Conservation (phyloP, 2,329 filamentous ascomycete species). For the Septoria petroselini region DNA sequence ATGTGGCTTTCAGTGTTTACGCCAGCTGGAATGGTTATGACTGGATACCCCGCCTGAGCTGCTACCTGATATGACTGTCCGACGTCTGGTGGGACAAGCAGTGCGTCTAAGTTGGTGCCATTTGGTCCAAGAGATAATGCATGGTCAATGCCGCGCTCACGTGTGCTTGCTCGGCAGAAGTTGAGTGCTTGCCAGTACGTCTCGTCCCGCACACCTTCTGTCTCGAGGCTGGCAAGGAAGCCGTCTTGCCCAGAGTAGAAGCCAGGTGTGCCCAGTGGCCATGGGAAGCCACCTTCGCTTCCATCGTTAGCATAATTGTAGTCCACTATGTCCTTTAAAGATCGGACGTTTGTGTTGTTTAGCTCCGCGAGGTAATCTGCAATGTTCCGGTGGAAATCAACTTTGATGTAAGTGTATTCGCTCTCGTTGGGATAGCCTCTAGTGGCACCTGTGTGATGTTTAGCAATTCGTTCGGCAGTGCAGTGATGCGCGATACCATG, state of each 20-base stretch:
- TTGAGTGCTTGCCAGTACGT: slow-evolving; percentile 65
- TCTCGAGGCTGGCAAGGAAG: slow-evolving; percentile 61
- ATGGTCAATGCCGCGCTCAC: slow-evolving; percentile 67
- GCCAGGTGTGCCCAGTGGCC: slow-evolving; percentile 54
- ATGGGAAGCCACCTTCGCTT: slow-evolving; percentile 62
- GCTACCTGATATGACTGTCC: slow-evolving; percentile 67
- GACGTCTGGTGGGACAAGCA: slow-evolving; percentile 67
- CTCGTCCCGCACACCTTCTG: slow-evolving; percentile 60
- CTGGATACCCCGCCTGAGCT: slow-evolving; percentile 72
- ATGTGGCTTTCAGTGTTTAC: slow-evolving; percentile 47
- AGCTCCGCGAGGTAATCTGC: slow-evolving; percentile 61
- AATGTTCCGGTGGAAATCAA: slow-evolving; percentile 68
- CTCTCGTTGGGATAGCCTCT: slow-evolving; percentile 67
- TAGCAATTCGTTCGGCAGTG: slow-evolving; percentile 46
- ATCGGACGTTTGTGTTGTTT: slow-evolving; percentile 57
- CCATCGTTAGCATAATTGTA: slow-evolving; percentile 61
- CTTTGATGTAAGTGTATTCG: slow-evolving; percentile 70
- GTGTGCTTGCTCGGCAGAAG: slow-evolving; percentile 57
- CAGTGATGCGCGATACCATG: slow-evolving; percentile 32
- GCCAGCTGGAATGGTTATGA: slow-evolving; percentile 66
- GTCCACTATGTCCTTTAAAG: slow-evolving; percentile 63
- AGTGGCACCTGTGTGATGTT: slow-evolving; percentile 45
- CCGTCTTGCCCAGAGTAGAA: slow-evolving; percentile 70
- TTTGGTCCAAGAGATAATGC: slow-evolving; percentile 52
- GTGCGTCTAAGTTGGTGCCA: slow-evolving; percentile 53